Evolutionary conservation across 805 yeast species (phyloP).

Genomic region (Nakazawaea pomicola): DNA sequence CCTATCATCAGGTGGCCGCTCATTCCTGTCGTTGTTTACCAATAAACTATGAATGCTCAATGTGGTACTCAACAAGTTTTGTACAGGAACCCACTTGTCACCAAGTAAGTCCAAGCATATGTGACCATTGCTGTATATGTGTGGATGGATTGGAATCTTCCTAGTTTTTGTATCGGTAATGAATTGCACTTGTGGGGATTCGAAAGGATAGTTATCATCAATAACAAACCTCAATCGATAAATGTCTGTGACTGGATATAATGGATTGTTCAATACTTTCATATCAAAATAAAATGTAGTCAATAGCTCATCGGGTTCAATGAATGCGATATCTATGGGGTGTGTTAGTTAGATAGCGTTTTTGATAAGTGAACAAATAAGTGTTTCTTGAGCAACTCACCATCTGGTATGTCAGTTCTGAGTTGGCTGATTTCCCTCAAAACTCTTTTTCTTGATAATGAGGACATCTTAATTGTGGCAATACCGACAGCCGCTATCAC

Average conservation of each 20-base stretch:
- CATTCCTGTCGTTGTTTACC: constrained; percentile 37
- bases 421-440: constrained; percentile 21
- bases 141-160: constrained; percentile 65
- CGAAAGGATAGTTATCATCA: constrained; percentile 48
- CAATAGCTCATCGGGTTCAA: constrained; percentile 24
- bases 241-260: constrained; percentile 29
- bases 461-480: constrained; percentile 8
- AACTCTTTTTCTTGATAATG: constrained; percentile 19
- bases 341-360: not conserved
- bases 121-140: constrained; percentile 71
- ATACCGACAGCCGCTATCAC: not conserved
- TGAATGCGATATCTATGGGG: constrained; percentile 23
- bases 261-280: constrained; percentile 26
- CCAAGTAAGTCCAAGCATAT: constrained; percentile 69
- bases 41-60: constrained; percentile 65
- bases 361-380: too few species aligned
- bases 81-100: constrained; percentile 64
- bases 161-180: constrained; percentile 21
- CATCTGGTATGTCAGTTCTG: constrained; percentile 11
- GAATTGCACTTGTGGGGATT: constrained; percentile 54
- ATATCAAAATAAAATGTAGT: constrained; percentile 32
- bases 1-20: constrained; percentile 56
- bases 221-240: constrained; percentile 41
- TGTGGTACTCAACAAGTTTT: constrained; percentile 41
- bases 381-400: too few species aligned